Base-by-base conservation (phyloP, 306 rosid genomes). In the Aeschynomene evenia region DNA sequence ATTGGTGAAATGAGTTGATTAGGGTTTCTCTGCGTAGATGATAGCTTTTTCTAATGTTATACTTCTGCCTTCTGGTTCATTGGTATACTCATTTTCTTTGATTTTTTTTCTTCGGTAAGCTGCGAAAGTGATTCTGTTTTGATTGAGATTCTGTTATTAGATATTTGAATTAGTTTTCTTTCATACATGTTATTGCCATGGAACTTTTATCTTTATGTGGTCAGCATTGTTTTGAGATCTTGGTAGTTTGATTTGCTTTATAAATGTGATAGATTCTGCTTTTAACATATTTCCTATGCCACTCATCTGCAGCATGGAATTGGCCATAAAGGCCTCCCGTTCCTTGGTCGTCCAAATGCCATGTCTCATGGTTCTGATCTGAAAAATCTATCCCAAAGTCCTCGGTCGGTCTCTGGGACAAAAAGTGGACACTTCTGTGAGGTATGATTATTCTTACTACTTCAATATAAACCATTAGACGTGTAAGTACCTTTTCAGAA, bases 301-400 rank as follows among this genome's bases (percentile, higher is more conserved):
- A 43, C 75, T 67, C 75, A 46, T 71, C 65, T 77, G 65, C 91
- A 92, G 98, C 86, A 84, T 56, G 88, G 83, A 78, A 63, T 66
- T 42, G 87, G 84, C 72, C 87, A 83, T 20, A 77, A 54, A 13
- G 85, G 87, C 9, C 73, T 62, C 54, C 85, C 82, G 5, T 79
- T 86, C 65, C 60, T 56, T 0, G 78, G 80, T 42, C 86, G 70
- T 79, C 82, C 80, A 33, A 81, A 82, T 72, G 59, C 68, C 57
- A 29, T 77, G 76, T 68, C 42, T 58, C 80, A 61, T 60, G 84
- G 72, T 82, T 66, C 83, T 34, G 90, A 86, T 77, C 61, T 63
- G 40, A 90, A 88, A 85, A 85, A 86, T 79, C 73, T 37, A 55
- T 68, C 80, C 64, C 96, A 79, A 74, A 82, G 85, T 80, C 93